Percentiles rank a stretch among this genome's conserved stretches.
Evolutionary conservation across 345 rosid species (phyloP).

Genomic region (Eucalyptus erythrocorys): DNA sequence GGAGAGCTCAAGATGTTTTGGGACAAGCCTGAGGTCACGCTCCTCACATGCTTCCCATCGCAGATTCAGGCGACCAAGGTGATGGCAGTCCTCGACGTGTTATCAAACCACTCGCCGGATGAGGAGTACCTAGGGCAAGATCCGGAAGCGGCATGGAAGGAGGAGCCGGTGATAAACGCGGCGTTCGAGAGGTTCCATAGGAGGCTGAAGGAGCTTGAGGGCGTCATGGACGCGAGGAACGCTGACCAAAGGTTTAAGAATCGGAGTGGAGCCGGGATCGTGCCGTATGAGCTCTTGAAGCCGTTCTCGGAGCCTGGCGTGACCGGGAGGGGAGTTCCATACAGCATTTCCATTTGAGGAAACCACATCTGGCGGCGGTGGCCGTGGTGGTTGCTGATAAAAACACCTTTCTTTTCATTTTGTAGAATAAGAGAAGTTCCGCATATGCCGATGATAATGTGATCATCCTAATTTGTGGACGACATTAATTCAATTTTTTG

Average conservation of each 20-base stretch:
- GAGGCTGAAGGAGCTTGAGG: slow-evolving; percentile 23
- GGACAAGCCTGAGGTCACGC: slow-evolving; percentile 15
- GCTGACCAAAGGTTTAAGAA: slow-evolving; percentile 4
- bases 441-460: neutral
- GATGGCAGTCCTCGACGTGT: slow-evolving; percentile 26
- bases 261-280: slow-evolving; percentile 27
- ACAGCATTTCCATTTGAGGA: slow-evolving; percentile 20
- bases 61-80: slow-evolving; percentile 28
- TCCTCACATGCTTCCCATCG: slow-evolving; percentile 25
- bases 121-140: slow-evolving; percentile 40
- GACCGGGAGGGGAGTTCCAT: slow-evolving; percentile 38
- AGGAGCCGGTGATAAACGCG: slow-evolving; percentile 5
- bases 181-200: slow-evolving; percentile 26
- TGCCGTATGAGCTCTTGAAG: slow-evolving; percentile 32
- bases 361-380: no score
- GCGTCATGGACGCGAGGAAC: slow-evolving; percentile 19
- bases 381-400: neutral
- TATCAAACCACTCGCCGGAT: slow-evolving; percentile 36
- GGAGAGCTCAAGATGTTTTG: slow-evolving; percentile 15
- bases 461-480: neutral
- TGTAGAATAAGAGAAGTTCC: neutral
- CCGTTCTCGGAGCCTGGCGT: slow-evolving; percentile 37
- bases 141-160: slow-evolving; percentile 13
- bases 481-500: no score
- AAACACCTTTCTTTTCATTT: neutral